Base-by-base conservation (phyloP, 2,329 filamentous ascomycete genomes). In the Penicillium sp. region DNA sequence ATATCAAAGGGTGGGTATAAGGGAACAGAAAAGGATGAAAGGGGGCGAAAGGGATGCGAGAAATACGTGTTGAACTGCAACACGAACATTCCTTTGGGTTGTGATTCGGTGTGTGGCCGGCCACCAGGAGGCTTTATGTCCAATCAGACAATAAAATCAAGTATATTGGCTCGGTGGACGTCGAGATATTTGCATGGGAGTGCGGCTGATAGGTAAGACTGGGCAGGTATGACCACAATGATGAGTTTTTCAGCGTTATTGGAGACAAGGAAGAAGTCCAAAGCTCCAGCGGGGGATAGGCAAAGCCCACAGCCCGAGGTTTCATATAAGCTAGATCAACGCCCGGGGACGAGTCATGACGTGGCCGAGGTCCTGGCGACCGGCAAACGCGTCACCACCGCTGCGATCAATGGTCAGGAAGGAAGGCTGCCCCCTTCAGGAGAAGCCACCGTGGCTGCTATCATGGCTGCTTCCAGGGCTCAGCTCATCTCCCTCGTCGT, bases 401-500 rank as follows among this genome's bases (percentile, higher is more conserved):
- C 16, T 29, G 24, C 37, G 48, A 19, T 29, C 33, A 51, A 51
- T 26, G 26, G 6, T 44, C 9, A 13, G 21, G 21, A 16, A 16
- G n/a, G 46, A 21, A n/a, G n/a, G 27, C 10, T 43, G 11, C 26
- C 3, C 6, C 16, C n/a, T 26, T 57, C 46, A 65, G 27, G 37
- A 46, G 44, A 57, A 43, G 8, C 53, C 56, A 33, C 47, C 58
- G 43, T 62, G 53, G 43, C 39, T 65, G 55, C 44, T 57, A 14
- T 29, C 43, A 8, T 53, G 31, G 19, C 43, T 45, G 41, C 31
- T 46, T 6, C 29, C 53, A 27, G 71, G 69, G 46, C 68, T 73
- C 14, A 55, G 60, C 19, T 70, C 65, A 33, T 70, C 70, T 33
- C 70, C 73, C 27, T 57, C 64, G 41, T 79, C 78, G 54, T 78